Evolutionary conservation across 2,329 filamentous ascomycete species (phyloP), one percentile per base, ranked within the genome.

Genomic region (Alternaria gaisen): DNA sequence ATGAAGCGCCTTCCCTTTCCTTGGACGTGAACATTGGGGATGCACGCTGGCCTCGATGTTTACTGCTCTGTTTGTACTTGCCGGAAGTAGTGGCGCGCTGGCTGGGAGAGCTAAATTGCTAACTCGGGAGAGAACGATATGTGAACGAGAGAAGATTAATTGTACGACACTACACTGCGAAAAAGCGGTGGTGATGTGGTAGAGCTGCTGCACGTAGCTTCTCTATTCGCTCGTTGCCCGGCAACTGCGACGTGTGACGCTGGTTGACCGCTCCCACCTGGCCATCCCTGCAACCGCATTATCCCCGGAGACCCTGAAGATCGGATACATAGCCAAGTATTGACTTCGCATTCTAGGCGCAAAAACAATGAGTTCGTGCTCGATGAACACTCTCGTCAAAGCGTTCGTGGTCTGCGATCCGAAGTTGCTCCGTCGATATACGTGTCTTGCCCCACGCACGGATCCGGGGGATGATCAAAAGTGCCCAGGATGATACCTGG

Each of bases 1-100:
- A 73, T 60, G 71, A 62, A 54, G 73, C 74, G 62, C 73, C 71
- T 65, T 79, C 78, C 65, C 73, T 72, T 57, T 74, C 76, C 66
- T 73, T 75, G 32, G 70, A 51, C 58, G 55, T 71, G 62, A 73
- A 71, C 75, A 80, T 78, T 43, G 58, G 20, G 52, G 52, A 62
- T 62, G 59, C 50, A 56, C 47, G 30, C 38, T 18, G 14, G 64
- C 64, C 63, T 24, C 10, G 41, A 47, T 60, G 53, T 60, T 60
- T 57, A 60, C 47, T 57, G 58, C 34, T 54, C 50, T 71, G 60
- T 69, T 72, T 72, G 58, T 58, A 4, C 51, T 46, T 14, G 22
- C 36, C 60, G 14, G 36, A 43, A 4, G 30, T 46, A 52, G 18
- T 38, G 20, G 56, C 20, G 41, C 53, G 11, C 43, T 20, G n/a